Base-by-base conservation (phyloP, 2,329 filamentous ascomycete genomes). In the Mariannaea sp. region DNA sequence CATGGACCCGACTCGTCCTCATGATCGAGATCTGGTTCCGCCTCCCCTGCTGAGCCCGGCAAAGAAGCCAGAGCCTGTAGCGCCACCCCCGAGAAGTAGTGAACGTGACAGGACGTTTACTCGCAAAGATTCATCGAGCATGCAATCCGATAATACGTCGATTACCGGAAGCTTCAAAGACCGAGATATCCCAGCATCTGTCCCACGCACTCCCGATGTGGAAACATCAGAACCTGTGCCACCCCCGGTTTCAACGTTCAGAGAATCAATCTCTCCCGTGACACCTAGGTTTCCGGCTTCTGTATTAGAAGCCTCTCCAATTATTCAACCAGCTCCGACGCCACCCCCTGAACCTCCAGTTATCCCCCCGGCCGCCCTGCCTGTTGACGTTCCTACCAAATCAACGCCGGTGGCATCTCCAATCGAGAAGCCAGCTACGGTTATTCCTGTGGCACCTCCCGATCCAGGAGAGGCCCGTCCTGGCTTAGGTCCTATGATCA, bases 401-500 rank as follows among this genome's bases (percentile, higher is more conserved):
- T 33, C 54, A 7, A 33, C 32, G 9, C 38, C 32, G 4, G 49
- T 29, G 10, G 45, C 49, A 29, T 12, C 59, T 2, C 27, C 54
- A 16, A 39, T 22, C 13, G 51, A 61, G 40, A 46, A 55, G 13
- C 55, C 63, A 9, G 30, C 48, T 24, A 70, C 71, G 27, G 59
- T 68, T 6, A 45, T 29, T 3, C 46, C 49, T 4, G 32, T 51
- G 38, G 46, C 51, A 24, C 38, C 56, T 12, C 27, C 40, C 17
- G 57, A 58, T 4, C 20, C 56, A 14, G 53, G 58, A 5, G 56
- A 59, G 14, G 55, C 63, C 9, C 60, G 50, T 33, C 64, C 64
- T 8, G 62, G 62, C n/a, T 30, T 96, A 6, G 91, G 91, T 0
- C 90, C 92, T 2, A 96, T 96, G 92, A 88, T 97, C 65, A 93